These are phyloP conservation scores for Pholiota adiposa DNA, from an alignment of 1,284 basidiomycete species.

Conservation along the genomic window DNA sequence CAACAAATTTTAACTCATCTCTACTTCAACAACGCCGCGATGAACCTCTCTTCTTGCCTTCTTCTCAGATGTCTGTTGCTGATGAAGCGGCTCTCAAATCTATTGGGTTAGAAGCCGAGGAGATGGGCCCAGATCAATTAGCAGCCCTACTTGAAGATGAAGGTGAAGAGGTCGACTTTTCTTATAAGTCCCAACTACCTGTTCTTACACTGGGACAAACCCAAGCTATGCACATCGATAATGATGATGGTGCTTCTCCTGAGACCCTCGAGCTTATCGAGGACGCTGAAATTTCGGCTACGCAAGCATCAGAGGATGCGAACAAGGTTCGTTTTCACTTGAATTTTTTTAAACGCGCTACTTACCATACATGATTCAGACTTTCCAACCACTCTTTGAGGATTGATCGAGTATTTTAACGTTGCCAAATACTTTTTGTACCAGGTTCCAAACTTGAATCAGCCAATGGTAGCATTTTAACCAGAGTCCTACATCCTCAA, in stretches of 20 bases:
- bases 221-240: not conserved
- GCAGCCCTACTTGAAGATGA: slow-evolving; percentile 67
- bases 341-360: not conserved
- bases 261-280: slow-evolving; percentile 37
- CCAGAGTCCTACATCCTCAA: slow-evolving; percentile 1
- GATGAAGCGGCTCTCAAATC: slow-evolving; percentile 53
- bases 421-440: not conserved
- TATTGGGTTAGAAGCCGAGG: slow-evolving; percentile 65
- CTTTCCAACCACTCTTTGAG: slow-evolving; percentile 69
- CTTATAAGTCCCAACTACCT: slow-evolving; percentile 30
- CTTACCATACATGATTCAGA: slow-evolving; percentile 17
- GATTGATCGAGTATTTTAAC: slow-evolving; percentile 45
- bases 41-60: slow-evolving; percentile 70
- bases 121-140: slow-evolving; percentile 67
- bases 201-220: not conserved
- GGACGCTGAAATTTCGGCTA: slow-evolving; percentile 29
- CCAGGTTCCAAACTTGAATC: not conserved
- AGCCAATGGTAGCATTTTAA: not conserved
- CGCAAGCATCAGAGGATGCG: slow-evolving; percentile 26
- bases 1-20: not conserved
- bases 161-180: slow-evolving; percentile 62
- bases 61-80: slow-evolving; percentile 64
- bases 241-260: slow-evolving; percentile 17
- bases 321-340: slow-evolving; percentile 26
- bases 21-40: slow-evolving; percentile 18